Percentiles rank a stretch among this genome's conserved stretches.
phyloP scores from a whole-genome alignment of 768 basidiomycete genomes.

The Tylopilus subfusipes region DNA sequence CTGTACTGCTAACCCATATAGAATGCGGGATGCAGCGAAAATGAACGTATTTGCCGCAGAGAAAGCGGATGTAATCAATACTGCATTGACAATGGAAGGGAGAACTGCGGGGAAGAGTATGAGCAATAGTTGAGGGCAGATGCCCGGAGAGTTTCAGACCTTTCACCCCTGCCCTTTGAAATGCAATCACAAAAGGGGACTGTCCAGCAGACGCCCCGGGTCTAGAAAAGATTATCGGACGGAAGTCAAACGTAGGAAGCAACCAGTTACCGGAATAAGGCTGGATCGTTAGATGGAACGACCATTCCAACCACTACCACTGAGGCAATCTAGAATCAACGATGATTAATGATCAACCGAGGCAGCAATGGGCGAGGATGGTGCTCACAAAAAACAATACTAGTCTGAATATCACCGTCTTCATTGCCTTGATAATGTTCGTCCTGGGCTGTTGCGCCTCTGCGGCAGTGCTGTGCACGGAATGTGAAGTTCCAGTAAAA shows the following conservation, averaged over 20 bases:
- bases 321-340: slow-evolving; percentile 12
- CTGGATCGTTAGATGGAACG: slow-evolving; percentile 62
- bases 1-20: slow-evolving; percentile 45
- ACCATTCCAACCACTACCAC: slow-evolving; percentile 71
- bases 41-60: slow-evolving; percentile 64
- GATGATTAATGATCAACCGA: not conserved
- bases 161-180: slow-evolving; percentile 67
- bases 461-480: slow-evolving; percentile 54
- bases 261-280: slow-evolving; percentile 41
- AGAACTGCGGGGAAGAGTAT: slow-evolving; percentile 38
- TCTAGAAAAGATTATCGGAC: slow-evolving; percentile 2
- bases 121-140: slow-evolving; percentile 2
- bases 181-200: slow-evolving; percentile 85
- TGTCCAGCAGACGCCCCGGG: slow-evolving; percentile 46
- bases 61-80: slow-evolving; percentile 68
- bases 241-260: not conserved
- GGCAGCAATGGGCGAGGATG: not conserved
- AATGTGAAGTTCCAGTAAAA: slow-evolving; percentile 3
- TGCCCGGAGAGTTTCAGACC: slow-evolving; percentile 29
- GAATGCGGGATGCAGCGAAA: slow-evolving; percentile 37
- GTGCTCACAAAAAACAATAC: slow-evolving; percentile 29
- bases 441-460: slow-evolving; percentile 77
- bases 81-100: slow-evolving; percentile 69
- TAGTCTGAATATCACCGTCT: slow-evolving; percentile 78
- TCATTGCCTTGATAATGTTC: slow-evolving; percentile 74